Conservation (phyloP, 768 basidiomycete genomes). For the Phylloporus sp. region DNA sequence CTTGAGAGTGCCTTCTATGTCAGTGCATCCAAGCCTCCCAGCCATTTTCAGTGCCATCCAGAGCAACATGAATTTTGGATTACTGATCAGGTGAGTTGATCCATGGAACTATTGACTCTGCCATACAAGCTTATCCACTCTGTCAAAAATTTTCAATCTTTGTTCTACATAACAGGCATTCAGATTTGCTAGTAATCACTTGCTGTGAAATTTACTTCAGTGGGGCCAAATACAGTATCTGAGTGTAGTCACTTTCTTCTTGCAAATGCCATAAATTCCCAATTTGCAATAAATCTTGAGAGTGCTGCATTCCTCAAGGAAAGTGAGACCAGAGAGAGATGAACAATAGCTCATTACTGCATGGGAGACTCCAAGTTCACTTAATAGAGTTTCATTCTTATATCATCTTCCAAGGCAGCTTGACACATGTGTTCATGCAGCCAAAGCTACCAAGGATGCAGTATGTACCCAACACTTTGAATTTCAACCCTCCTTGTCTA, state of each 20-base stretch:
- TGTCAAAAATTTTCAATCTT: conserved; percentile 6
- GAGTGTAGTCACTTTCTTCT: no score
- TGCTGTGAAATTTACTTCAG: no score
- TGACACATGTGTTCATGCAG: no score
- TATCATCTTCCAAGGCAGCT: conserved; percentile 15
- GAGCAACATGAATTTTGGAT: not conserved
- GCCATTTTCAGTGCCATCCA: not conserved
- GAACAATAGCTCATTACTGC: conserved; percentile 21
- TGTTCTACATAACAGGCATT: conserved; percentile 11
- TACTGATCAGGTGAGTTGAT: conserved; percentile 3
- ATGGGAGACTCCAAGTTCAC: conserved; percentile 31
- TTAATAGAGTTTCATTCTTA: conserved; percentile 40
- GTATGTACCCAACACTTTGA: no score
- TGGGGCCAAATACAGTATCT: no score
- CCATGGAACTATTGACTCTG: not conserved
- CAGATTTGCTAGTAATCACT: no score
- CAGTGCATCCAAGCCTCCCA: not conserved
- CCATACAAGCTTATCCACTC: not conserved
- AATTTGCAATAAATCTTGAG: no score
- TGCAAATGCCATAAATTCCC: no score
- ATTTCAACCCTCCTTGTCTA: no score
- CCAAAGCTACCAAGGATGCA: no score
- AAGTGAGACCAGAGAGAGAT: no score
- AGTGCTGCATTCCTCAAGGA: no score
- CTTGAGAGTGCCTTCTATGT: not conserved